These are phyloP conservation scores for Crithidia brevicula DNA, from an alignment of 208 protist genomes.

Conservation along the genomic window DNA sequence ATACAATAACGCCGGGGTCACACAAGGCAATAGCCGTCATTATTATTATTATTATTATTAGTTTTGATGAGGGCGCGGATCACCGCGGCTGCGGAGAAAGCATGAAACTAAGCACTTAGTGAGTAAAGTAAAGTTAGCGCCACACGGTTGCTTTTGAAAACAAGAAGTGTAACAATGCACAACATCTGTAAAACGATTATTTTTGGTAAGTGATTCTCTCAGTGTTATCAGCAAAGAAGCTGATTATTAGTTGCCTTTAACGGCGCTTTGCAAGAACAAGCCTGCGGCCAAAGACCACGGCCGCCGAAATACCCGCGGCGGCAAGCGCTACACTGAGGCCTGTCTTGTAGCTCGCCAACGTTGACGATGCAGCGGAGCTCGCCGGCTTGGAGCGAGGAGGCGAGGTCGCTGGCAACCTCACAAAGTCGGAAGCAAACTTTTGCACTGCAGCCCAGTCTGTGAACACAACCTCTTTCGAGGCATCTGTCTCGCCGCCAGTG, in stretches of 20 bases:
- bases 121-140: no score
- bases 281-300: neutral
- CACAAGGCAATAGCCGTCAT: no score
- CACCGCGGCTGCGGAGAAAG: no score
- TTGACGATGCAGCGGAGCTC: neutral
- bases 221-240: neutral
- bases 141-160: no score
- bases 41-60: no score
- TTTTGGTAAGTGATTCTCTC: neutral
- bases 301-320: neutral
- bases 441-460: slow-evolving; percentile 28
- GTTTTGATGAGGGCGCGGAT: no score
- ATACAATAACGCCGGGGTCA: no score
- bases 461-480: slow-evolving; percentile 27
- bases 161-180: no score
- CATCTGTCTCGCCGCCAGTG: slow-evolving; percentile 31
- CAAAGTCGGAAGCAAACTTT: slow-evolving; percentile 12
- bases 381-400: neutral
- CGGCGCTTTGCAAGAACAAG: neutral
- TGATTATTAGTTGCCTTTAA: neutral
- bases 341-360: neutral
- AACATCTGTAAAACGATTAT: no score
- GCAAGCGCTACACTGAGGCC: neutral
- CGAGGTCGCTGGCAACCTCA: neutral
- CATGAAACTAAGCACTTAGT: no score